Conservation (phyloP, 371 early-diverging fungal species). For the Lichtheimia ornata region DNA sequence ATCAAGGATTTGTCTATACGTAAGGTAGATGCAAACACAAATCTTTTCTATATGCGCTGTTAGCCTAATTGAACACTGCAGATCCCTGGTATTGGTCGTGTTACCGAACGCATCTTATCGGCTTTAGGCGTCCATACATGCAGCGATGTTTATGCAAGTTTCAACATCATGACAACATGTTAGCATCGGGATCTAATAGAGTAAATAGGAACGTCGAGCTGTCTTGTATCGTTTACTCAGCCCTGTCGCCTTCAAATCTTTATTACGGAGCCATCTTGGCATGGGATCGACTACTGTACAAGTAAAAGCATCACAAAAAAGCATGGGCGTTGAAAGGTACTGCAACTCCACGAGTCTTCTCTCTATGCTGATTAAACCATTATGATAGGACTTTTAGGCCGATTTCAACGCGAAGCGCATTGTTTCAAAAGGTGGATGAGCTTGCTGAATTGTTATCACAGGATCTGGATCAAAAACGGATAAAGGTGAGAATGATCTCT, state of each 20-base stretch:
- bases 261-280: conserved; percentile 37
- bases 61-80: background rate
- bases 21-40: conserved; percentile 20
- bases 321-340: conserved; percentile 47
- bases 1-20: conserved; percentile 31
- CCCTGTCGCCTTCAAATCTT: conserved; percentile 41
- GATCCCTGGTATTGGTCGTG: conserved; percentile 50
- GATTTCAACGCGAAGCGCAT: conserved; percentile 25
- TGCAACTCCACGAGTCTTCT: background rate
- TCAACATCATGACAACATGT: too few species aligned
- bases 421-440: conserved; percentile 40
- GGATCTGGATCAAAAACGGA: conserved; percentile 26
- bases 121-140: conserved; percentile 36
- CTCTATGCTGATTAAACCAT: background rate
- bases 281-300: conserved; percentile 34
- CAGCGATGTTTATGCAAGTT: conserved; percentile 35
- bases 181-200: too few species aligned
- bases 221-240: conserved; percentile 42
- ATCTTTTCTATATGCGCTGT: background rate
- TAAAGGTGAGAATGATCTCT: conserved; percentile 19
- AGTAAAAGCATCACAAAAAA: conserved; percentile 29
- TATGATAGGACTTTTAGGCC: conserved; percentile 34
- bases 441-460: conserved; percentile 29
- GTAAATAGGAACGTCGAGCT: conserved; percentile 26
- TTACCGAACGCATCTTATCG: conserved; percentile 47